phyloP scores from a whole-genome alignment of 768 basidiomycete genomes.

The Leucocoprinus birnbaumii region DNA sequence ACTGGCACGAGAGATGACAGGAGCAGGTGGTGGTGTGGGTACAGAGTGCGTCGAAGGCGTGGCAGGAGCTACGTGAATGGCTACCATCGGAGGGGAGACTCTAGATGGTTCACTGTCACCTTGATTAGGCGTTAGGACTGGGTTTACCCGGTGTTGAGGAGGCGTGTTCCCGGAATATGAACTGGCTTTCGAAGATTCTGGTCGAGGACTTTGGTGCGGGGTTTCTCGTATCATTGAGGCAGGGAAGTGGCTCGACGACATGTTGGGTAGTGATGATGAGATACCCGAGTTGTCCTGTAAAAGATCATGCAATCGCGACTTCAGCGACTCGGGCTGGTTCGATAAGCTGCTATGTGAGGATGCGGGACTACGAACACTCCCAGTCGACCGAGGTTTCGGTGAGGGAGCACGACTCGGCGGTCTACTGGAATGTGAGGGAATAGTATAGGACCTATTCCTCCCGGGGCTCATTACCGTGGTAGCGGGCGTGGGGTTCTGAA shows the following conservation, averaged over 20 bases:
- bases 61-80: constrained; percentile 8
- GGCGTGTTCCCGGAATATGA: constrained; percentile 22
- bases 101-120: constrained; percentile 6
- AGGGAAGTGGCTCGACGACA: constrained; percentile 23
- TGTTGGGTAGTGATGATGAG: constrained; percentile 42
- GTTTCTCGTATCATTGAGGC: constrained; percentile 14
- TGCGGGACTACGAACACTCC: constrained; percentile 5
- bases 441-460: constrained; percentile 27
- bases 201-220: constrained; percentile 9
- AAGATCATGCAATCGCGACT: constrained; percentile 43
- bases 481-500: constrained; percentile 9
- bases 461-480: constrained; percentile 19
- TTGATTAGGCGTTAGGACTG: constrained; percentile 16
- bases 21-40: not conserved
- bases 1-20: constrained; percentile 44
- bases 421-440: constrained; percentile 24
- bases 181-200: constrained; percentile 9
- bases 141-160: constrained; percentile 16
- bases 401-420: constrained; percentile 20
- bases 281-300: constrained; percentile 36
- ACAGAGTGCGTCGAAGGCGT: constrained; percentile 7
- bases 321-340: constrained; percentile 26
- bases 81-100: constrained; percentile 17
- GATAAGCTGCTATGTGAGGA: constrained; percentile 19
- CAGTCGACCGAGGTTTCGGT: constrained; percentile 9